Conservation (phyloP, 306 rosid genomes). For the Cyamopsis tetragonoloba region DNA sequence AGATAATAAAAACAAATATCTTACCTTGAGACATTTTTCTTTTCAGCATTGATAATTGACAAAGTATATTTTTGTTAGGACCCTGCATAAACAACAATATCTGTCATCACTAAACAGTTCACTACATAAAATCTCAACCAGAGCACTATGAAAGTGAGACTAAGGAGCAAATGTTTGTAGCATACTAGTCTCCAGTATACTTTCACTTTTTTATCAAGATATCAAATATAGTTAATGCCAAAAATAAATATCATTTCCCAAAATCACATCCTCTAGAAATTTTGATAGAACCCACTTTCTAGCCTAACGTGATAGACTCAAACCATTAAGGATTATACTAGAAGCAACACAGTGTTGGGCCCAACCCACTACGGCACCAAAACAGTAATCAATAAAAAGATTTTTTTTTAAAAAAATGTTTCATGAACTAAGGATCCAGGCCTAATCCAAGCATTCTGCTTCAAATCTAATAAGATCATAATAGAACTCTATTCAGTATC, state of each 20-base stretch:
- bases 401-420: no score
- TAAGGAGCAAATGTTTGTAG: background rate
- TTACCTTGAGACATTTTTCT: constrained; percentile 92
- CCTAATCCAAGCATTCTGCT: no score
- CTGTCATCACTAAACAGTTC: constrained; percentile 17
- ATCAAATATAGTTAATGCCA: background rate
- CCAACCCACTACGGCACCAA: no score
- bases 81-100: constrained; percentile 48
- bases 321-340: no score
- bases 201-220: constrained; percentile 1
- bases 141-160: constrained; percentile 8
- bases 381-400: no score
- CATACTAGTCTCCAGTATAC: background rate
- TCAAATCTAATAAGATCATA: no score
- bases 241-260: background rate
- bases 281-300: no score
- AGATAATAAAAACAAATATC: constrained; percentile 3
- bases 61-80: constrained; percentile 71
- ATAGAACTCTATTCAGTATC: no score
- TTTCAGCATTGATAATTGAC: constrained; percentile 92
- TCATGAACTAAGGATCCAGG: no score
- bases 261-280: background rate
- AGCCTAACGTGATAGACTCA: no score
- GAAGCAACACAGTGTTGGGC: no score
- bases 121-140: constrained; percentile 13